Base-by-base conservation (phyloP, 257 asterid species). In the Lantana camara region DNA sequence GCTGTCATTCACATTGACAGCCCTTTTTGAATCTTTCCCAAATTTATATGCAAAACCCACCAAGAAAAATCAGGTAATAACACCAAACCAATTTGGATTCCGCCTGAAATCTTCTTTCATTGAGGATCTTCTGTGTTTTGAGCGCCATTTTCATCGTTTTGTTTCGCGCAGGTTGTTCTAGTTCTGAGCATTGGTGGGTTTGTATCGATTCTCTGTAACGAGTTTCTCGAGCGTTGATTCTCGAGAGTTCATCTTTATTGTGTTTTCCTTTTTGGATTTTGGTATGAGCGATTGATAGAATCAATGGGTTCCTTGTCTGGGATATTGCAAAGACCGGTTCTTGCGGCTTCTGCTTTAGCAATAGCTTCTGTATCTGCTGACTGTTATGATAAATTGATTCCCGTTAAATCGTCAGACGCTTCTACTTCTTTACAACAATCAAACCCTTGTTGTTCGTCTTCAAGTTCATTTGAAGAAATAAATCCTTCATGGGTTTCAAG, bases 341-440 rank as follows among this genome's bases (percentile, higher is more conserved):
- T 90, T 56, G 98, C 96, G 30, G 98, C 95, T 62, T 89, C 95
- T 50, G 96, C 95, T 1, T 77, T 84, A 27, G 91, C 95, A 16
- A 57, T 83, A 57, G 94, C 98, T 30, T 89, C 95, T 57, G 81
- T 89, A 71, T 87, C 96, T 30, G 79, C 91, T 24, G 95, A 91
- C 70, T 73, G 86, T 78, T 89, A 69, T 16, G 94, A 87, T 11
- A 89, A 80, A 71, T 60, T 80, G 4, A 60, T 73, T 52, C 86
- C 92, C 17, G 45, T 32, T 4, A 80, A 66, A 54, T 78, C 90
- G 27, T 59, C 78, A 17, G 84, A 80, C 13, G 9, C 71, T 34
- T 65, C 60, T 44, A 57, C 79, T 54, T 72, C 84, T 20, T 72
- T 72, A 27, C 85, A 86, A 34, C 85, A 73, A 71, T 67, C 84